A percentile compares a stretch with the other conserved stretches of the same genome.
Evolutionary conservation across 345 rosid species (phyloP).

Genomic region (Brassica rapa): DNA sequence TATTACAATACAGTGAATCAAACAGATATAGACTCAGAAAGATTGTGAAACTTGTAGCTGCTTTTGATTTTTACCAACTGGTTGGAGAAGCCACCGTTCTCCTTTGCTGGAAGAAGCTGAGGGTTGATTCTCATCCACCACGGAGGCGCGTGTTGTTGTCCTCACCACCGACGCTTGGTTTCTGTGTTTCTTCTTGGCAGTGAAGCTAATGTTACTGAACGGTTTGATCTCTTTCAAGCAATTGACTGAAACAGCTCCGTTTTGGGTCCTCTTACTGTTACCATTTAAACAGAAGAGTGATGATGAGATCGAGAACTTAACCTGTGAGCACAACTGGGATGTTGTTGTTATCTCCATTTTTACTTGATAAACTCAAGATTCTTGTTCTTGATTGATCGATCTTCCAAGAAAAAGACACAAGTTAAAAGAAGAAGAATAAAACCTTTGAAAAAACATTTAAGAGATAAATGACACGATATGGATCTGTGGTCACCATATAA

Average conservation of each 20-base stretch:
- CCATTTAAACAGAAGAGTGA: slow-evolving; percentile 35
- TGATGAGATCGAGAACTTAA: slow-evolving; percentile 38
- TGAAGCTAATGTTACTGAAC: slow-evolving; percentile 3
- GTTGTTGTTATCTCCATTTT: slow-evolving; percentile 42
- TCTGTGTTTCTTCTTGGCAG: slow-evolving; percentile 22
- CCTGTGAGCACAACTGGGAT: slow-evolving; percentile 33
- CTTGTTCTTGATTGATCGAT: neutral
- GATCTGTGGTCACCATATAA: slow-evolving; percentile 48
- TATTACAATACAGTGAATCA: neutral
- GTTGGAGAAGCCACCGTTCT: slow-evolving; percentile 81
- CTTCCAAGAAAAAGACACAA: neutral
- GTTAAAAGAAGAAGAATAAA: neutral
- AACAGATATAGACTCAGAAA: neutral
- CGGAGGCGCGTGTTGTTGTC: slow-evolving; percentile 49
- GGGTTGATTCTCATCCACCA: slow-evolving; percentile 42
- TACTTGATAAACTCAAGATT: neutral
- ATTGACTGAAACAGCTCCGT: slow-evolving; percentile 25
- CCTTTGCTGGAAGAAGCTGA: slow-evolving; percentile 34
- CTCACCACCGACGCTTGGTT: slow-evolving; percentile 18
- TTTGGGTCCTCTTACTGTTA: slow-evolving; percentile 35
- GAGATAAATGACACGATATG: slow-evolving; percentile 15
- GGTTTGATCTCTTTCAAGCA: slow-evolving; percentile 33
- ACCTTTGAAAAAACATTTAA: neutral
- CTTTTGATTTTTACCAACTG: slow-evolving; percentile 57
- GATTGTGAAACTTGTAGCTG: neutral